Evolutionary conservation across 805 yeast species (phyloP).

Genomic region (Lipomyces mesembrius): DNA sequence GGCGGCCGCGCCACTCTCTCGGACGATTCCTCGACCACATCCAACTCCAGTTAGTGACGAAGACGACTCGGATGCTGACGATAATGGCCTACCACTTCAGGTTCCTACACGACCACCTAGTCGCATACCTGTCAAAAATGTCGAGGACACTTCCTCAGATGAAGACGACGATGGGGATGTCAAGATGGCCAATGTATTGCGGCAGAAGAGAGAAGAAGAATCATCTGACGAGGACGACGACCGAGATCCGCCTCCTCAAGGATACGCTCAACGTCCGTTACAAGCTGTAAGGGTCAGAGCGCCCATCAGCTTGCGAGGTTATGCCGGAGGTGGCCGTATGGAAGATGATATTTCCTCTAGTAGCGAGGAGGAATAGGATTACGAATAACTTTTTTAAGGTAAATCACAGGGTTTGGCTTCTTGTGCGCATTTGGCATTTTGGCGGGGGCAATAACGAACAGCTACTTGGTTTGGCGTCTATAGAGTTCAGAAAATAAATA

Average conservation of each 20-base stretch:
- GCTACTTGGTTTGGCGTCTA: not conserved
- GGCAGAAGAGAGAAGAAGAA: slow-evolving; percentile 21
- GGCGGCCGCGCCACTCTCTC: not conserved
- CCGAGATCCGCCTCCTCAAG: not conserved
- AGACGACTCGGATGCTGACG: slow-evolving; percentile 19
- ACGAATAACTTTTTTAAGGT: not conserved
- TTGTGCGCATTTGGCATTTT: not conserved
- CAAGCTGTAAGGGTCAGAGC: slow-evolving; percentile 9
- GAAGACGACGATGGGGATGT: slow-evolving; percentile 25
- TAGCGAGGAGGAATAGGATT: slow-evolving; percentile 37
- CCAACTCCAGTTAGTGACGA: slow-evolving; percentile 14
- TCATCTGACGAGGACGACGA: slow-evolving; percentile 34
- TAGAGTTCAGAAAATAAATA: not conserved
- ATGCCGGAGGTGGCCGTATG: slow-evolving; percentile 31
- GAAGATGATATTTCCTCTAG: slow-evolving; percentile 39
- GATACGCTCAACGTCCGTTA: not conserved
- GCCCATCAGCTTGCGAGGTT: slow-evolving; percentile 39
- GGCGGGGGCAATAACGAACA: not conserved
- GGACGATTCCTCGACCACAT: not conserved
- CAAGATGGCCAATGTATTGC: slow-evolving; percentile 14
- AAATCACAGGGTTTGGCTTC: not conserved
- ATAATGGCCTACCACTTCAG: not conserved
- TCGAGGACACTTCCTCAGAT: slow-evolving; percentile 18
- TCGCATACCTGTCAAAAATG: slow-evolving; percentile 1
- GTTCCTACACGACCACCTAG: slow-evolving; percentile 3